These are phyloP conservation scores for Quercus engelmannii DNA, from an alignment of 306 rosid genomes.

Conservation along the genomic window DNA sequence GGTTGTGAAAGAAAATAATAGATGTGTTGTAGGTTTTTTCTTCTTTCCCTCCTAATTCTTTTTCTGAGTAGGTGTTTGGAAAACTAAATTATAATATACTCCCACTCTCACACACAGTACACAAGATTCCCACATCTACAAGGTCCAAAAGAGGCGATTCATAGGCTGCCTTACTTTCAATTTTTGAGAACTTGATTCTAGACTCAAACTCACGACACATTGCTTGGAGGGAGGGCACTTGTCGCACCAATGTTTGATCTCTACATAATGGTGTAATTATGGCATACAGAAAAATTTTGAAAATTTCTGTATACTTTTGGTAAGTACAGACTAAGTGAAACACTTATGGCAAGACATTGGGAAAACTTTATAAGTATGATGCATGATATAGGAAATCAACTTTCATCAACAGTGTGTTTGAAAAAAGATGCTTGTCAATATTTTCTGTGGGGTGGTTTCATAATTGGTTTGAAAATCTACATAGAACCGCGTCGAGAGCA, in stretches of 20 bases:
- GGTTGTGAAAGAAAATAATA: neutral
- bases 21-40: neutral
- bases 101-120: too few relatives aligned
- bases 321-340: neutral
- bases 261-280: neutral
- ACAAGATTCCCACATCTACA: too few relatives aligned
- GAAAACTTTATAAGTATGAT: neutral
- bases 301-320: neutral
- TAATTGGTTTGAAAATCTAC: neutral
- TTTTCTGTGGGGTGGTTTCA: conserved; percentile 21
- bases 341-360: neutral
- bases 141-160: too few relatives aligned
- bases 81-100: too few relatives aligned
- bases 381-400: neutral
- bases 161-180: too few relatives aligned
- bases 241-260: too few relatives aligned
- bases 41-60: neutral
- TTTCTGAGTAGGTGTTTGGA: too few relatives aligned
- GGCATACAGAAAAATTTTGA: neutral
- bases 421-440: conserved; percentile 17
- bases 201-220: too few relatives aligned
- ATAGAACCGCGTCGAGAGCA: neutral
- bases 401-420: neutral
- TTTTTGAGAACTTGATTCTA: too few relatives aligned
- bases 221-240: too few relatives aligned